phyloP scores from a whole-genome alignment of 2,329 filamentous ascomycete species.

The Colletotrichum sp. region DNA sequence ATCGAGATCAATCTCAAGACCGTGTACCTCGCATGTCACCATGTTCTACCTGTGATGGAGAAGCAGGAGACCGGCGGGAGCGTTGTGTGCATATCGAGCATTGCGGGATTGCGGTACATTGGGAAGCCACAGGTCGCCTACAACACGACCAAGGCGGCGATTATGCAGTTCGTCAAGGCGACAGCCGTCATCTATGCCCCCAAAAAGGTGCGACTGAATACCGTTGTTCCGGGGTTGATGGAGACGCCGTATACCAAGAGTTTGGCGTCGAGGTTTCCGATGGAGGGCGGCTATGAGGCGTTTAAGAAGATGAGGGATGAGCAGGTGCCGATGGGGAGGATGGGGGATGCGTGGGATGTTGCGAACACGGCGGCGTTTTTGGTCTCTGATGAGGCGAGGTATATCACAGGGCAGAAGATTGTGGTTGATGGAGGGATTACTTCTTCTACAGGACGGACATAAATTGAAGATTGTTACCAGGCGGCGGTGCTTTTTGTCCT shows the following conservation, averaged over 20 bases:
- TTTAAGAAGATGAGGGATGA: conserved; percentile 53
- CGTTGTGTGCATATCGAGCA: conserved; percentile 51
- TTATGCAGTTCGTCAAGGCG: conserved; percentile 54
- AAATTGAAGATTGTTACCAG: background rate
- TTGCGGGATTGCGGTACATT: conserved; percentile 57
- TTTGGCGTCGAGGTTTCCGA: conserved; percentile 50
- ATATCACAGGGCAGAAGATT: conserved; percentile 63
- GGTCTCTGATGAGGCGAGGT: conserved; percentile 52
- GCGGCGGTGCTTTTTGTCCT: background rate
- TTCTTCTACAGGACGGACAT: conserved; percentile 33
- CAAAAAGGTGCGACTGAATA: conserved; percentile 55
- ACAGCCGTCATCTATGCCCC: conserved; percentile 56
- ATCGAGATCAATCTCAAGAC: conserved; percentile 61
- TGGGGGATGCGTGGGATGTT: conserved; percentile 66
- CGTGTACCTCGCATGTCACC: conserved; percentile 58
- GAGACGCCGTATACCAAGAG: conserved; percentile 51
- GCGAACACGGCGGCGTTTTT: conserved; percentile 62
- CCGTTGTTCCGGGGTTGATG: conserved; percentile 61
- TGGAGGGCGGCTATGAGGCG: conserved; percentile 24
- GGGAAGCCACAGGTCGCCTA: conserved; percentile 58
- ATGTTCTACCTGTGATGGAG: conserved; percentile 60
- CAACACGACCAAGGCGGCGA: conserved; percentile 54
- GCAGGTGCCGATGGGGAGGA: conserved; percentile 63
- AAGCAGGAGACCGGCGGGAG: conserved; percentile 42
- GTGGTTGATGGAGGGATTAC: conserved; percentile 53